phyloP scores from a whole-genome alignment of 345 rosid genomes.

The Syzygium aromaticum region DNA sequence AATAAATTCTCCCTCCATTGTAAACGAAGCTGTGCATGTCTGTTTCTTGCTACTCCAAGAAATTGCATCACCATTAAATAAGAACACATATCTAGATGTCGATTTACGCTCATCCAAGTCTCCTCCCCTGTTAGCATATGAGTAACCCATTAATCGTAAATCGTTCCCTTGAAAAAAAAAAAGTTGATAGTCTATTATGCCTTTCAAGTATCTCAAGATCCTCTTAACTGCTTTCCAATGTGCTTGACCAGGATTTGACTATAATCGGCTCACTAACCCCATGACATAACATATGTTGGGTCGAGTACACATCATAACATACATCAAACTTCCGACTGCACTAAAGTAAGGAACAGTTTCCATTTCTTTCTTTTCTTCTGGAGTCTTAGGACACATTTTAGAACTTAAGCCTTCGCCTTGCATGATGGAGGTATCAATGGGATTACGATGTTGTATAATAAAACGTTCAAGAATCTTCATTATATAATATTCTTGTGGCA shows the following conservation, averaged over 20 bases:
- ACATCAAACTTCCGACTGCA: not conserved
- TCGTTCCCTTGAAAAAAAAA: not conserved
- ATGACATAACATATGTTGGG: not conserved
- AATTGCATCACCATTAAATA: not conserved
- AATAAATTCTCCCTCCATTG: not conserved
- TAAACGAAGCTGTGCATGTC: not conserved
- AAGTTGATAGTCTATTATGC: not conserved
- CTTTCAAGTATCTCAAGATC: not conserved
- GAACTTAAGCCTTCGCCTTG: not conserved
- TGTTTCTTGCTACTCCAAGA: not conserved
- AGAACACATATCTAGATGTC: not conserved
- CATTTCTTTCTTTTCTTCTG: not conserved
- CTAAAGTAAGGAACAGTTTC: not conserved
- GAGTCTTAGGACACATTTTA: not conserved
- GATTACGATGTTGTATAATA: not conserved
- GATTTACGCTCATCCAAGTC: not conserved
- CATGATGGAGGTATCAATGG: not conserved
- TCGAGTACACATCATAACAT: not conserved
- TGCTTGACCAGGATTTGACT: accelerated
- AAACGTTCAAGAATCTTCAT: not conserved
- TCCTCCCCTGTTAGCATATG: not conserved
- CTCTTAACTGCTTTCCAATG: not conserved
- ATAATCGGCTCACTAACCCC: not conserved
- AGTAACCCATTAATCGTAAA: not conserved
- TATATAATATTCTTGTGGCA: not conserved